Conservation (phyloP, 163 green algal genomes). For the Volvox carteri region DNA sequence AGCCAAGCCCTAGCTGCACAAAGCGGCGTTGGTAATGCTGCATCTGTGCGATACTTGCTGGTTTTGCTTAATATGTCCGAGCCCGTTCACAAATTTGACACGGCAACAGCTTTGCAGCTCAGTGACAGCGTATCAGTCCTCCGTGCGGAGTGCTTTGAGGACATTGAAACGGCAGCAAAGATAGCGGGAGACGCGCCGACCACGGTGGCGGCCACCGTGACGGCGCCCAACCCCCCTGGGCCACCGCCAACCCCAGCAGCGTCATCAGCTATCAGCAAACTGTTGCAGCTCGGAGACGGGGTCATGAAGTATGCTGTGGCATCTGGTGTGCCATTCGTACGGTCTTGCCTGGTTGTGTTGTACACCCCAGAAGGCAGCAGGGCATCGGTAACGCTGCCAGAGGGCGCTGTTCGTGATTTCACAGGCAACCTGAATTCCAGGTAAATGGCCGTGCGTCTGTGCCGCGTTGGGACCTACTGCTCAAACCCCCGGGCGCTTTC, state of each 20-base stretch:
- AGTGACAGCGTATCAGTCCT: neutral
- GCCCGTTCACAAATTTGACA: constrained; percentile 13
- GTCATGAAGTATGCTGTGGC: neutral
- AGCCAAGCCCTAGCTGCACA: neutral
- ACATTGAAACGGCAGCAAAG: neutral
- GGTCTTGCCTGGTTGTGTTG: neutral
- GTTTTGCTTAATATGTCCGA: neutral
- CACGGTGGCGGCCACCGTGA: neutral
- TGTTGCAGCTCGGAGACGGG: neutral
- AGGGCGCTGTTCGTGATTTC: neutral
- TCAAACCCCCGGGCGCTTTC: neutral
- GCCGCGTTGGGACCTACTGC: too few species aligned
- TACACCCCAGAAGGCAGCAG: neutral
- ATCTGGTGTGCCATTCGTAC: neutral
- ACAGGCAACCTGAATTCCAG: neutral
- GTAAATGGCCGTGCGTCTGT: too few species aligned
- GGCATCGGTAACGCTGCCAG: neutral
- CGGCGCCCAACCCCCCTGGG: neutral
- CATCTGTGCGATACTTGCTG: neutral
- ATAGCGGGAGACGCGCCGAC: neutral
- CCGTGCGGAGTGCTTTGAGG: neutral
- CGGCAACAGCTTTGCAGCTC: neutral
- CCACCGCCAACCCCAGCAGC: neutral
- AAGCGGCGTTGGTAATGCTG: neutral
- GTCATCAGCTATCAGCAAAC: neutral